Evolutionary conservation across 768 basidiomycete species (phyloP), one percentile per base, ranked within the genome.

Genomic region (Pleurotus tuber-regium): DNA sequence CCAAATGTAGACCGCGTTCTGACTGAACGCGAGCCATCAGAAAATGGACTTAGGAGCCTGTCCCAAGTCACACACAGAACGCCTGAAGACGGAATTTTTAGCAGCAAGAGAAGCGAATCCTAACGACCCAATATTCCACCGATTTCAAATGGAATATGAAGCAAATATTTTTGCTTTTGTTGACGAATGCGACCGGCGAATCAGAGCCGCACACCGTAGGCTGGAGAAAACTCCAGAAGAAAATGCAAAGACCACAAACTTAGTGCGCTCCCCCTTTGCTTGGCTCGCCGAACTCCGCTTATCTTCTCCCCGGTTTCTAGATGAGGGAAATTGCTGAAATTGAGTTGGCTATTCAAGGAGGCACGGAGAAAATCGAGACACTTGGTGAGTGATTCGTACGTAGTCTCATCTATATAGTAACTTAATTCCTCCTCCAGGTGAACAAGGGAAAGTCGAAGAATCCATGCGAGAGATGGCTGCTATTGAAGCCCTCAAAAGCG

Each of bases 281-380:
- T 44, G 18, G 43, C 25, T 41, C 47, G 25, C 52, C n/a, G 49
- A 48, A 12, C 24, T 11, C 33, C 35, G 30, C 18, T 42, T 33
- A 41, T 7, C 16, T 14, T 30, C 25, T 35, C 18, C 24, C 21
- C 30, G 28, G 8, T 10, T 29, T 39, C 30, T 59, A 92, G 90
- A 99, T 99, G 97, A 80, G 93, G 57, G 97, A 99, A 79, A 98
- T 99, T 71, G 97, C 92, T 52, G 97, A 99, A 74, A 98, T 99
- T 66, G 96, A 98, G 75, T 73, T 98, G 58, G 95, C 97, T 50
- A 98, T 98, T 66, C 95, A 98, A 74, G 94, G 94, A 60, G 95
- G 94, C 51, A 99, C 97, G 40, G 92, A 97, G 68, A 98, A 98
- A 76, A 97, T 99, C 60, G 97, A 99, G 71, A 78, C 83, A 26